Evolutionary conservation across 1,139 yeast species (phyloP).

Genomic region (Suhomyces coccinellae): DNA sequence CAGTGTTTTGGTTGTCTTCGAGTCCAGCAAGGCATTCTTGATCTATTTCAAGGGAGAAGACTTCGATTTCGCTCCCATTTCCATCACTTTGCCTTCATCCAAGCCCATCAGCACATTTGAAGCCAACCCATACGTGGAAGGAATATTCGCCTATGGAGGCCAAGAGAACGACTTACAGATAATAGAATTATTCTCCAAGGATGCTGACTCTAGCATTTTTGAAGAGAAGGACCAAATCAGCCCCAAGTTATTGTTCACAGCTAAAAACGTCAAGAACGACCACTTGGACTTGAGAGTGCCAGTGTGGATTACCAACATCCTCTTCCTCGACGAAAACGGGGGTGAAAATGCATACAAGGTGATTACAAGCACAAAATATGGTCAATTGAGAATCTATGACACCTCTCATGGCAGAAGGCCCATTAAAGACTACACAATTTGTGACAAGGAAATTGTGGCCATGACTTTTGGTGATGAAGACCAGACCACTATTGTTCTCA

Average conservation of each 20-base stretch:
- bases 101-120: conserved; percentile 51
- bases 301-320: conserved; percentile 57
- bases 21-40: conserved; percentile 51
- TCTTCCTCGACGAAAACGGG: conserved; percentile 39
- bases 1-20: conserved; percentile 41
- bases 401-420: conserved; percentile 65
- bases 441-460: conserved; percentile 50
- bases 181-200: conserved; percentile 38
- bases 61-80: conserved; percentile 33
- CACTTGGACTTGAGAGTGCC: conserved; percentile 67
- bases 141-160: conserved; percentile 71
- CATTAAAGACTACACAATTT: conserved; percentile 45
- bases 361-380: conserved; percentile 67
- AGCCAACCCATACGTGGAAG: conserved; percentile 43
- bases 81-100: conserved; percentile 30
- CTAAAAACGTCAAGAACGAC: conserved; percentile 69
- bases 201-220: conserved; percentile 21
- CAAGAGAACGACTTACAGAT: conserved; percentile 66
- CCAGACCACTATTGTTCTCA: conserved; percentile 45
- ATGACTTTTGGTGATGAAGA: conserved; percentile 33
- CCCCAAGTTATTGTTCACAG: conserved; percentile 43
- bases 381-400: conserved; percentile 65
- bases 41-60: conserved; percentile 33
- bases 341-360: conserved; percentile 40
- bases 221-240: conserved; percentile 18